These are phyloP conservation scores for Rugosomyces carneus DNA, from an alignment of 1,284 basidiomycete species.

Conservation along the genomic window DNA sequence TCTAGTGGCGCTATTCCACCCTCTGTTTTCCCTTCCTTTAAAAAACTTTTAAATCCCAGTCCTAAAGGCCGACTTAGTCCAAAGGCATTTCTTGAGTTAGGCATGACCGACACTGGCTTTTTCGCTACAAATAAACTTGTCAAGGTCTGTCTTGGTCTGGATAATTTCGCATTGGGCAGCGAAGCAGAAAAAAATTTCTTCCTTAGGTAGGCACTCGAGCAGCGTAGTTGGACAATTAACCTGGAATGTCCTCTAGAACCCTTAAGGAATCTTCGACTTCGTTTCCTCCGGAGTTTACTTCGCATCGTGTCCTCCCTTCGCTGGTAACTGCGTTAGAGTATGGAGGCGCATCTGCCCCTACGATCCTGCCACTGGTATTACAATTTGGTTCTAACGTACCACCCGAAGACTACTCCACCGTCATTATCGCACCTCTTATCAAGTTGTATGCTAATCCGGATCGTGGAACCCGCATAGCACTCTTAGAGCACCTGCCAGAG, in stretches of 20 bases:
- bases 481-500: conserved; percentile 81
- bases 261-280: conserved; percentile 76
- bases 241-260: conserved; percentile 37
- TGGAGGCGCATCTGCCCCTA: conserved; percentile 74
- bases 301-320: conserved; percentile 83
- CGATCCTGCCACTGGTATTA: conserved; percentile 79
- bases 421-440: conserved; percentile 74
- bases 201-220: conserved; percentile 48
- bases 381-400: conserved; percentile 73
- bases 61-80: conserved; percentile 73
- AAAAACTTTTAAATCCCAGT: conserved; percentile 86
- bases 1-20: conserved; percentile 77
- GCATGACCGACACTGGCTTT: conserved; percentile 79
- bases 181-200: conserved; percentile 78
- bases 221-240: not conserved
- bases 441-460: conserved; percentile 86
- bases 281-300: conserved; percentile 85
- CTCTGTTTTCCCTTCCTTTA: conserved; percentile 75
- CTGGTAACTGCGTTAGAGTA: conserved; percentile 81
- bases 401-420: conserved; percentile 64
- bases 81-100: conserved; percentile 74
- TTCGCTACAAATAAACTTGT: conserved; percentile 84
- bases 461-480: conserved; percentile 88
- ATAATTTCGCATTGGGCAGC: conserved; percentile 80
- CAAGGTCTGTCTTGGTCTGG: conserved; percentile 80